Evolutionary conservation across 768 basidiomycete species (phyloP), one percentile per base, ranked within the genome.

Genomic region (Kwoniella pini): DNA sequence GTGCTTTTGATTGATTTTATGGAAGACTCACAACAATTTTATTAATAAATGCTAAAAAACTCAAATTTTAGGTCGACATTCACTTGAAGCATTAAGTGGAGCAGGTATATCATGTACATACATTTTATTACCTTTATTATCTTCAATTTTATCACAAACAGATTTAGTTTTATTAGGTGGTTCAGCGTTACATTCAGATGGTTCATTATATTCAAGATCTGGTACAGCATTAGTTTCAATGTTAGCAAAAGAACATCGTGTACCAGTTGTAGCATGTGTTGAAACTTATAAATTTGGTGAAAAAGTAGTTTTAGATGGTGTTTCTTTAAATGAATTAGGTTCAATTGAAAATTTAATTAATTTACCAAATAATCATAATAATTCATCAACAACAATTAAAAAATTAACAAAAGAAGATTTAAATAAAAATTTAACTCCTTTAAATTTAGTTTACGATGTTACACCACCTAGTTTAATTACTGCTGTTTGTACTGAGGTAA

Each of bases 221-320:
- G 96, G 96, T 26, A 98, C 94, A 3, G 95, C 95, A 0, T 84
- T 93, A 69, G 91, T 98, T 5, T 91, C 94, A 1, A 95, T 98
- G 94, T 87, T 97, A 83, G 90, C 91, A 1, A 91, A 90, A 77
- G 85, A 86, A 46, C 85, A 88, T 70, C 87, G 86, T 22, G 88
- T 97, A 0, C 95, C 96, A 4, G 93, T 98, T 6, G 85, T 99
- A 33, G 92, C 96, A 24, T 97, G 93, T 65, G 96, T 94, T 70
- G 96, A 98, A 80, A 99, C 96, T 3, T 98, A 98, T 81, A 99
- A 99, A 78, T 98, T 94, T 71, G 89, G 90, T 17, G 95, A 98
- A 69, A 86, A 86, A 31, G 88, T 98, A 27, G 87, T 90, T 78
- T 82, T 98, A 55, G 96, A 99, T 77, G 89, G 89, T 19, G 93